Conservation (phyloP, 495 filamentous ascomycete species). For the Penicillium cosmopolitanum region DNA sequence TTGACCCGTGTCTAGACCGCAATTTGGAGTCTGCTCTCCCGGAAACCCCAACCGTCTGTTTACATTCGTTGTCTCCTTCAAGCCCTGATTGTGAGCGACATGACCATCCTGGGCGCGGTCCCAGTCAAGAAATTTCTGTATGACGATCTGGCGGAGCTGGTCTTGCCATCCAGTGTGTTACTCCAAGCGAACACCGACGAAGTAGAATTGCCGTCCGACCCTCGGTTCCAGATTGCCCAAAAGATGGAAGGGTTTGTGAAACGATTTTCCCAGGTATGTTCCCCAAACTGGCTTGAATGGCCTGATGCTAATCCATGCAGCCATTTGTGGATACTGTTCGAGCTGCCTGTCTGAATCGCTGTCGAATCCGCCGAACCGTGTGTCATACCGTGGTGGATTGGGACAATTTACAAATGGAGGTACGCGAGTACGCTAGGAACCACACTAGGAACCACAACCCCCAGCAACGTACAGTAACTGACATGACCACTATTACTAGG, state of each 20-base stretch:
- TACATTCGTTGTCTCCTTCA: constrained; percentile 85
- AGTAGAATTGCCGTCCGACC: constrained; percentile 76
- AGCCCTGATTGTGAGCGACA: constrained; percentile 71
- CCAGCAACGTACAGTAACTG: not conserved
- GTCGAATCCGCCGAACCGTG: constrained; percentile 80
- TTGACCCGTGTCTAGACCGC: constrained; percentile 46
- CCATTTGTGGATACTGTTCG: constrained; percentile 82
- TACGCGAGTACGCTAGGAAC: constrained; percentile 23
- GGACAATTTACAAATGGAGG: constrained; percentile 83
- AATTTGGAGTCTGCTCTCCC: constrained; percentile 72
- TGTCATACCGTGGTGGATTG: constrained; percentile 81
- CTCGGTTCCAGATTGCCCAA: constrained; percentile 73
- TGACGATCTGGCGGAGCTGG: constrained; percentile 75
- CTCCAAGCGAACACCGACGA: constrained; percentile 73
- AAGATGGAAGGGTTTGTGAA: constrained; percentile 81
- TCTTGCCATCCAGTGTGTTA: constrained; percentile 70
- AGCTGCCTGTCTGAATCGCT: constrained; percentile 85
- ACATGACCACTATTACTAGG: constrained; percentile 34
- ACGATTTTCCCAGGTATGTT: constrained; percentile 62
- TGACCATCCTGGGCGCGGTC: constrained; percentile 64
- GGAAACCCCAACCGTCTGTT: constrained; percentile 79
- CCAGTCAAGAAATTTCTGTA: constrained; percentile 75
- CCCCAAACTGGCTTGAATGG: not conserved
- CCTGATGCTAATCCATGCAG: constrained; percentile 40
- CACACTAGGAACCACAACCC: not conserved